Conservation (phyloP, 192 early-diverging fungal genomes). For the Dissophora globulifera region DNA sequence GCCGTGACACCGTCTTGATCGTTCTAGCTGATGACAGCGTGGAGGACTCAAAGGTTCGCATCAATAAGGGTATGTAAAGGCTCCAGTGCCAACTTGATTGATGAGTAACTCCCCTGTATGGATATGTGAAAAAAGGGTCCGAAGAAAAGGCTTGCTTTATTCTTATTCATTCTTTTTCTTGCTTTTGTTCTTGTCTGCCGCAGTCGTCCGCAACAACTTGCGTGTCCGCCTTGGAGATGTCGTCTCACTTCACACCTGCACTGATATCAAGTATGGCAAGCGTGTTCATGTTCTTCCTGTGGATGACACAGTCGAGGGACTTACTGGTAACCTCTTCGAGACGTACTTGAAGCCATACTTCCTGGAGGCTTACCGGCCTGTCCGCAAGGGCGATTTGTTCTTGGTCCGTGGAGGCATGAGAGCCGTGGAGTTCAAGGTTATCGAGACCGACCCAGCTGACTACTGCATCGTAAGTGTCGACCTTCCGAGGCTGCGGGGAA, state of each 20-base stretch:
- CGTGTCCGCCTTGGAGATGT: slow-evolving; percentile 96
- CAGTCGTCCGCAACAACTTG: slow-evolving; percentile 94
- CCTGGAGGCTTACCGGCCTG: slow-evolving; percentile 96
- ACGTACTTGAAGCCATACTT: slow-evolving; percentile 99
- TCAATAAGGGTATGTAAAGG: slow-evolving; percentile 81
- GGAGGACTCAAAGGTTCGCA: slow-evolving; percentile 91
- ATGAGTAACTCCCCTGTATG: no score
- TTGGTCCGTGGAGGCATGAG: slow-evolving; percentile 96
- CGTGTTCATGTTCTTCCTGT: slow-evolving; percentile 97
- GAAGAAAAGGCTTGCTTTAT: no score
- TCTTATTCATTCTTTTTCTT: no score
- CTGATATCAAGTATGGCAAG: slow-evolving; percentile 98
- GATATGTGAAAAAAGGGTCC: no score
- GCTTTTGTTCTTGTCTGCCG: no score
- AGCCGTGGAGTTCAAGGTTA: slow-evolving; percentile 99
- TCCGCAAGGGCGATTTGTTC: slow-evolving; percentile 96
- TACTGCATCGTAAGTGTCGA: slow-evolving; percentile 94
- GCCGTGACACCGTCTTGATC: slow-evolving; percentile 97
- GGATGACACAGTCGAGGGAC: slow-evolving; percentile 97
- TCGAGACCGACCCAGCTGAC: slow-evolving; percentile 93
- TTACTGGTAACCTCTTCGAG: slow-evolving; percentile 98
- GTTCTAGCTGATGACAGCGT: slow-evolving; percentile 92
- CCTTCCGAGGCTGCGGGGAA: no score
- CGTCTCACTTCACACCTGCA: slow-evolving; percentile 94
- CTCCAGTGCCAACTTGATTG: no score